These are phyloP conservation scores for Cymbidium sinense DNA, from an alignment of 106 monocot genomes.

Conservation along the genomic window DNA sequence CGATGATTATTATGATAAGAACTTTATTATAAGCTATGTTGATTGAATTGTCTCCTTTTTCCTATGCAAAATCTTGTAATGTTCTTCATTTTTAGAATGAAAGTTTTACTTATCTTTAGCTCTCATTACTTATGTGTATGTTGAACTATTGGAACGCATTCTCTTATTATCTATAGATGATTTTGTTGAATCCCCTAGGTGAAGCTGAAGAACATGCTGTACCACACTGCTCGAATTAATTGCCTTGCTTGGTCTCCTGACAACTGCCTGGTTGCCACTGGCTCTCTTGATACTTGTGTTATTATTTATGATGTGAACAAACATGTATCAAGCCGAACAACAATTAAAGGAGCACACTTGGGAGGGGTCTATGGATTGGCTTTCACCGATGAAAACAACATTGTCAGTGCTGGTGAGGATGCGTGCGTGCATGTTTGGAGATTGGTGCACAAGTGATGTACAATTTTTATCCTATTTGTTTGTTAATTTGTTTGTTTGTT, in stretches of 20 bases:
- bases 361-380: constrained; percentile 91
- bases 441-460: constrained; percentile 15
- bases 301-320: constrained; percentile 79
- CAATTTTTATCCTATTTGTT: too few relatives aligned
- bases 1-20: too few relatives aligned
- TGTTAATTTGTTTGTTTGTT: too few relatives aligned
- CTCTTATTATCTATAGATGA: background rate
- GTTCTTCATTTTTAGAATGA: too few relatives aligned
- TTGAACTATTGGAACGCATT: background rate
- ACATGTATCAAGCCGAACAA: constrained; percentile 61
- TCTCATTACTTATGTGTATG: background rate
- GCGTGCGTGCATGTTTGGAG: constrained; percentile 88
- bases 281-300: constrained; percentile 82
- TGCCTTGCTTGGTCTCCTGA: constrained; percentile 96
- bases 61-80: too few relatives aligned
- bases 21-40: too few relatives aligned
- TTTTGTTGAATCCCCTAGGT: constrained; percentile 28
- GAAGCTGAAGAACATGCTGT: constrained; percentile 95
- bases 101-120: too few relatives aligned
- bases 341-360: constrained; percentile 89
- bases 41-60: too few relatives aligned
- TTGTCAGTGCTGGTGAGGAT: constrained; percentile 90
- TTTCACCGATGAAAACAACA: constrained; percentile 49
- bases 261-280: constrained; percentile 69
- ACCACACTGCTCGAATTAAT: constrained; percentile 90